These are phyloP conservation scores for Poa pratensis DNA, from an alignment of 176 grass and related monocot species.

Conservation along the genomic window DNA sequence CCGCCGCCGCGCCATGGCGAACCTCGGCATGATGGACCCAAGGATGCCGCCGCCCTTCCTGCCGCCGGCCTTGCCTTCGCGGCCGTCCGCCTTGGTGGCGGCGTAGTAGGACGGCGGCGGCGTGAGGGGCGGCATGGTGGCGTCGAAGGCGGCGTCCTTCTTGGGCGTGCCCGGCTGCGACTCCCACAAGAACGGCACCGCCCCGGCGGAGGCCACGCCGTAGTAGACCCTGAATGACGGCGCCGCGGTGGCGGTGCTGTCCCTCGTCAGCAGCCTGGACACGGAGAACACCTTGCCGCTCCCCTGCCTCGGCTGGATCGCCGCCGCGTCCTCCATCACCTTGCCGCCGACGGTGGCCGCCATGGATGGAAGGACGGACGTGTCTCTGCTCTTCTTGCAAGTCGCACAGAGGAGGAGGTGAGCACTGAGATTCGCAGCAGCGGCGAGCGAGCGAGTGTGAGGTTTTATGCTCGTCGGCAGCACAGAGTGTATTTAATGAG, in stretches of 20 bases:
- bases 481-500: conserved; percentile 1
- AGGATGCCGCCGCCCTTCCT: conserved; percentile 48
- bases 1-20: conserved; percentile 35
- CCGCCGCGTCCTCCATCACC: conserved; percentile 34
- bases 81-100: not conserved
- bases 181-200: conserved; percentile 88
- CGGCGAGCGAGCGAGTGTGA: not conserved
- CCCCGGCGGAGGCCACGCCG: conserved; percentile 63
- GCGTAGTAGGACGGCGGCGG: conserved; percentile 78
- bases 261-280: conserved; percentile 63
- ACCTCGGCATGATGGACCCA: conserved; percentile 58
- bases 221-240: conserved; percentile 88
- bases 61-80: conserved; percentile 26
- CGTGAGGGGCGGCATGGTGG: conserved; percentile 52
- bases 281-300: conserved; percentile 58
- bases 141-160: conserved; percentile 38
- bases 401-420: not conserved
- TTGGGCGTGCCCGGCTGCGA: conserved; percentile 91
- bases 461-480: conserved; percentile 32
- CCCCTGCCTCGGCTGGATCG: conserved; percentile 50
- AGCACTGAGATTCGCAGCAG: not conserved
- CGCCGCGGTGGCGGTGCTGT: conserved; percentile 47
- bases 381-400: not conserved
- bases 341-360: not conserved
- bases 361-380: not conserved